Evolutionary conservation across 164 flowering plant species (phyloP), one percentile per base, ranked within the genome.

Genomic region (Santalum album): DNA sequence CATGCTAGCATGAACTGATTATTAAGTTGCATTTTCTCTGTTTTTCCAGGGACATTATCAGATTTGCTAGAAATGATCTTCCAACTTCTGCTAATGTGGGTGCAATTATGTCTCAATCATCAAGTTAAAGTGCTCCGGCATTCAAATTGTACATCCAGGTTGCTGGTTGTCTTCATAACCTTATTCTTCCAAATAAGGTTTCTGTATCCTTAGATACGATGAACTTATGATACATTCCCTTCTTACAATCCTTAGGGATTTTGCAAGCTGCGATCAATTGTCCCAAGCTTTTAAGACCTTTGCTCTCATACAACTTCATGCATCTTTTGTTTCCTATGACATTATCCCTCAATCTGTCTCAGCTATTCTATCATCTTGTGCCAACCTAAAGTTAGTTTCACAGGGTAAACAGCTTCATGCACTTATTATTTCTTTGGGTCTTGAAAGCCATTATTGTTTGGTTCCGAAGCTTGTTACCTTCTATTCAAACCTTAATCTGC

Each of bases 401-500:
- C 68, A 60, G 45, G 85, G 83, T 14, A 56, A 62, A 24, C 81
- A 75, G 45, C 71, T 82, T 32, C 88, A 82, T 66, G 71, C 71
- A 25, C 74, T 40, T 0, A 50, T 60, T 40, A 25, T 82, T 19
- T 53, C 59, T 4, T 52, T 63, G 65, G 85, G 85, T 25, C 29
- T 79, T 42, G 65, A 62, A 12, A 61, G 60, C 26, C 54, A 74
- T 48, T 74, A 69, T n/a, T 6, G 60, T 54, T 60, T 82, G 71
- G 70, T 76, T 17, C 63, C 75, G 19, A 79, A 69, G 62, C 78
- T 82, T 42, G 78, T 76, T 25, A 58, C 62, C 24, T 77, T 79
- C 25, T 82, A 77, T 45, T 49, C 78, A 6, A 48, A 40, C 16
- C 67, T 80, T 53, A 36, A 61, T 25, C 47, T 66, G 7, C 57